Base-by-base conservation (phyloP, 2,329 filamentous ascomycete genomes). In the Penicillium nordicum region DNA sequence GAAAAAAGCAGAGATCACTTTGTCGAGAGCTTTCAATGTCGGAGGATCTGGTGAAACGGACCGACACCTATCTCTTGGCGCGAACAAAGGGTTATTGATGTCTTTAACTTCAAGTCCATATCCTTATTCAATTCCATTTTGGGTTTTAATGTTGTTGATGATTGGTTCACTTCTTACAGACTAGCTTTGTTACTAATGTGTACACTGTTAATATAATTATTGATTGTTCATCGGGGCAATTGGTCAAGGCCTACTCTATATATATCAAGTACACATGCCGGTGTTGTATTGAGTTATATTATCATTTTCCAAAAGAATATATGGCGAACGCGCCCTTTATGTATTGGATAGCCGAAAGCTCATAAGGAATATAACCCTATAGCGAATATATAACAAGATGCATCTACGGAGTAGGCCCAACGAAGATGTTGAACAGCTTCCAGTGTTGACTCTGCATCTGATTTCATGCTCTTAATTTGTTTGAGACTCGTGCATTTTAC, bases 21-120 rank as follows among this genome's bases (percentile, higher is more conserved):
- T 29, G 3, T 45, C 23, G 30, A 43, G 44, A 49, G 29, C 36
- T 21, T 38, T 23, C 14, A 18, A 41, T 48, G 43, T 32, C 8
- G 30, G 21, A 16, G 21, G 18, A 50, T 43, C 16, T 50, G 34
- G 37, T 37, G 29, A 43, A 43, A 30, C 42, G n/a, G 27, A 9
- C 48, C 48, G 41, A 46, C 42, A 12, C n/a, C 34, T n/a, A 37
- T 52, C 29, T 52, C 48, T 56, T 56, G 53, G 53, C 53, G 29
- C n/a, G 21, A 27, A 55, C 53, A 51, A 55, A 55, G 53, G 30
- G 25, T 21, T 52, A 52, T 52, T 56, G 29, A 46, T 16, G 10
- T 46, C 14, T 40, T 14, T n/a, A 34, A 36, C 48, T 45, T 32
- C 30, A 11, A 23, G 21, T 4, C 30, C 5, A 32, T 43, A 37